phyloP scores from a whole-genome alignment of 176 grass and related monocot genomes.

The Cocos nucifera region DNA sequence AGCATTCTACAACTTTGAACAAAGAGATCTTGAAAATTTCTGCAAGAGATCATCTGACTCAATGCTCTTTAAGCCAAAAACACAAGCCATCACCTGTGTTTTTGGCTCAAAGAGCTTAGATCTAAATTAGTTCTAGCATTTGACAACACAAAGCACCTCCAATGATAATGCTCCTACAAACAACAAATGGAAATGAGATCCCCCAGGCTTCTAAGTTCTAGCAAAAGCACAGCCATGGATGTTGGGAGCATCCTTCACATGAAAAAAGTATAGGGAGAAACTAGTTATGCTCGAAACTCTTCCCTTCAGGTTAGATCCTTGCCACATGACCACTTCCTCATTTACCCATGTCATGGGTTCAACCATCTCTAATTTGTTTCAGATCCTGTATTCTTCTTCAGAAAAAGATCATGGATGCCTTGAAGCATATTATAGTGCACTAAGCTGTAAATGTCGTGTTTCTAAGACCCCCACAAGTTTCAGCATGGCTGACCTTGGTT shows the following conservation, averaged over 20 bases:
- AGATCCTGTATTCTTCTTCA: constrained; percentile 14
- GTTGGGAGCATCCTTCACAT: constrained; percentile 91
- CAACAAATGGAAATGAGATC: no score
- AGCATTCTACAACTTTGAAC: no score
- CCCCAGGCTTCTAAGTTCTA: no score
- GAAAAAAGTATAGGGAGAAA: constrained; percentile 79
- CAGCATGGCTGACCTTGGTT: constrained; percentile 82
- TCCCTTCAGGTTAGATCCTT: constrained; percentile 56
- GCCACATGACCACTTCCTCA: background rate
- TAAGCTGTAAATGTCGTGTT: constrained; percentile 42
- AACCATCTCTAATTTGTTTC: no score
- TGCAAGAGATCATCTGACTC: no score
- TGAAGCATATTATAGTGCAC: constrained; percentile 61
- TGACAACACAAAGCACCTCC: no score
- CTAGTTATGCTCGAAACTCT: constrained; percentile 88
- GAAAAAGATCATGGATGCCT: constrained; percentile 66
- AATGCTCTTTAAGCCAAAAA: no score
- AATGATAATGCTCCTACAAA: no score
- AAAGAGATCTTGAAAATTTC: no score
- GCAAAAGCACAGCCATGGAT: constrained; percentile 22
- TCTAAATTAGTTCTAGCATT: no score
- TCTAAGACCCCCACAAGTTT: constrained; percentile 52
- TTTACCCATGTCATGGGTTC: background rate
- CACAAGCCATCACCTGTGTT: no score
- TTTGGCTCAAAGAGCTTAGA: no score